phyloP scores from a whole-genome alignment of 2,329 filamentous ascomycete species.

The Apiospora malaysiana region DNA sequence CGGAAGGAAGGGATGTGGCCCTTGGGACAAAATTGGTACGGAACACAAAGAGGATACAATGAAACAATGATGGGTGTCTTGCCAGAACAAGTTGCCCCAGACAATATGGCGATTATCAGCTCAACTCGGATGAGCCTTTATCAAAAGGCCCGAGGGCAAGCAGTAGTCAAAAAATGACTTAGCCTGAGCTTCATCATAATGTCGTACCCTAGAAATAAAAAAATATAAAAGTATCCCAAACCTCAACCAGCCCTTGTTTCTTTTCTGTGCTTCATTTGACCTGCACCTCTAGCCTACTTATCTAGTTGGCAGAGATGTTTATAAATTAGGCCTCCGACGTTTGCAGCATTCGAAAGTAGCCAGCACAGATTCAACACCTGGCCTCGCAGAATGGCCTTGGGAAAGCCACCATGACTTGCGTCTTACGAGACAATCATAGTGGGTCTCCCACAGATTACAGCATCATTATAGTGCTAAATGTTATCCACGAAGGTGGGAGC shows the following conservation, averaged over 20 bases:
- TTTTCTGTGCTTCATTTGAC: not conserved
- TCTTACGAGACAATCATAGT: too few species aligned
- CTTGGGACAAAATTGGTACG: conserved; percentile 6
- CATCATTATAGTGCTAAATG: too few species aligned
- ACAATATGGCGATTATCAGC: not conserved
- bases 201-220: not conserved
- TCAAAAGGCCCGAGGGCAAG: not conserved
- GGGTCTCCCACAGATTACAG: too few species aligned
- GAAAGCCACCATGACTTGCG: too few species aligned
- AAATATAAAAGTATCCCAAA: conserved; percentile 17
- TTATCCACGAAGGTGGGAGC: too few species aligned
- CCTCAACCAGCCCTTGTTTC: not conserved
- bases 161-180: too few species aligned
- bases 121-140: not conserved
- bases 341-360: too few species aligned
- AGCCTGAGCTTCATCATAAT: not conserved
- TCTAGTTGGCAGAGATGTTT: too few species aligned
- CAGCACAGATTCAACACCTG: too few species aligned
- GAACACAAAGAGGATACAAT: conserved; percentile 3
- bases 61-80: not conserved
- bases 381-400: too few species aligned
- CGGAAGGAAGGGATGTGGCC: not conserved
- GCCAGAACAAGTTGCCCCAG: not conserved
- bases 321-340: not conserved
- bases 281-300: not conserved